phyloP scores from a whole-genome alignment of 2,329 filamentous ascomycete genomes.

The Aspergillus unguis region DNA sequence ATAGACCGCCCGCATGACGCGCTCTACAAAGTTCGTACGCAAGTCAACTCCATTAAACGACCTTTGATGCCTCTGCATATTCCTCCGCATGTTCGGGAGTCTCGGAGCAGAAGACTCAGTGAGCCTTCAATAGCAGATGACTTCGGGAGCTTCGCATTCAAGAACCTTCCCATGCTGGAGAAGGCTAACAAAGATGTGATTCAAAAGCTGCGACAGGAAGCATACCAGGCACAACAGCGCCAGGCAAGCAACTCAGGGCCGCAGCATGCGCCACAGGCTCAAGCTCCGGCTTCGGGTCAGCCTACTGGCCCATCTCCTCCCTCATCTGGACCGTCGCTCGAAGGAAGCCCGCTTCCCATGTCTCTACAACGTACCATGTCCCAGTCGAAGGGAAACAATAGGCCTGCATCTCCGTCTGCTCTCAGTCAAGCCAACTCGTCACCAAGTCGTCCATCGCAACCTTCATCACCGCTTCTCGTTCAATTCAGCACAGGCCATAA shows the following conservation, averaged over 20 bases:
- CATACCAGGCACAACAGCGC: constrained; percentile 67
- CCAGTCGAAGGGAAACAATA: constrained; percentile 70
- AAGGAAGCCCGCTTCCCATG: constrained; percentile 80
- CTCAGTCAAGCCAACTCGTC: constrained; percentile 78
- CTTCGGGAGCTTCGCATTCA: constrained; percentile 95
- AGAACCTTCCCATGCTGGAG: constrained; percentile 92
- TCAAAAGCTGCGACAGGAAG: constrained; percentile 89
- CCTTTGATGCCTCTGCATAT: constrained; percentile 94
- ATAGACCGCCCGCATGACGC: constrained; percentile 91
- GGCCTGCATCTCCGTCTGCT: constrained; percentile 82
- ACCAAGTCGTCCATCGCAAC: constrained; percentile 78
- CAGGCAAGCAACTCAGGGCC: constrained; percentile 30
- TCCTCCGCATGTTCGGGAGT: constrained; percentile 89
- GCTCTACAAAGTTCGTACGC: constrained; percentile 79
- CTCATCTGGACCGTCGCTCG: constrained; percentile 67
- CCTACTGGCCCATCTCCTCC: constrained; percentile 20
- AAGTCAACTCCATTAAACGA: constrained; percentile 83
- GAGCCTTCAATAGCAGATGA: constrained; percentile 87
- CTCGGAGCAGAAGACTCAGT: constrained; percentile 80
- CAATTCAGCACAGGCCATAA: constrained; percentile 87
- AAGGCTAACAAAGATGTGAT: constrained; percentile 99
- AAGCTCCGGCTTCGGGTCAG: background rate
- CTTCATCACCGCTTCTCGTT: constrained; percentile 87
- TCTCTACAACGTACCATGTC: constrained; percentile 80
- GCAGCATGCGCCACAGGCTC: constrained; percentile 23